Base-by-base conservation (phyloP, 2,329 filamentous ascomycete genomes). In the Helminthosporium solani region DNA sequence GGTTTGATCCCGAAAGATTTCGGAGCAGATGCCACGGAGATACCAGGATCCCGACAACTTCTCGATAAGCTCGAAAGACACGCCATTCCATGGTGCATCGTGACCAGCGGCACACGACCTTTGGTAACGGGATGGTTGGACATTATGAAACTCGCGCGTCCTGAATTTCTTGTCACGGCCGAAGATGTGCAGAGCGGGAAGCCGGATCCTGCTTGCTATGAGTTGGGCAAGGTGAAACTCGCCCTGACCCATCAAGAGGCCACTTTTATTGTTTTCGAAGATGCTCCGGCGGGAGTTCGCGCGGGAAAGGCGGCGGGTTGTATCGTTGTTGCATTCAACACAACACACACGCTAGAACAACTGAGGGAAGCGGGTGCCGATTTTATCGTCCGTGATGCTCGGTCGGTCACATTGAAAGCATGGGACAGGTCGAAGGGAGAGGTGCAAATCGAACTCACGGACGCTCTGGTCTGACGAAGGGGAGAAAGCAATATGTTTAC, bases 291-390 rank as follows among this genome's bases (percentile, higher is more conserved):
- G 7, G 91, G 91, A 4, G 88, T 96, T 63, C 78, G 74, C 54
- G 84, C 90, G 21, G 91, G 90, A 39, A 95, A 91, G 72, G 88
- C 82, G 1, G 91, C 91, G 8, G 90, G 90, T 2, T 96, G 87
- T 74, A 85, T 81, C 64, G 91, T 96, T 11, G 73, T 95, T 36
- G 91, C 85, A n/a, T 73, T 96, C 43, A 82, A 87, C 44, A 96
- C 90, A 43, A 95, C 88, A 63, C 91, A 96, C 73, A 83, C 80
- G 20, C 75, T 85, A 36, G 82, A 84, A 58, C 82, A 91, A 73
- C 78, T 95, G 40, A 73, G 78, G 50, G 81, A 79, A 37, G 89
- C 90, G 3, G 85, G 82, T n/a, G 89, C 91, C 35, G 90, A 96
- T 74, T 95, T 88, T 85, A 83, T 96, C 41, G 85, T 96, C 46